Percentiles rank a stretch among this genome's conserved stretches.
phyloP scores from a whole-genome alignment of 192 early-diverging fungal genomes.

The Phlyctochytrium bullatum region DNA sequence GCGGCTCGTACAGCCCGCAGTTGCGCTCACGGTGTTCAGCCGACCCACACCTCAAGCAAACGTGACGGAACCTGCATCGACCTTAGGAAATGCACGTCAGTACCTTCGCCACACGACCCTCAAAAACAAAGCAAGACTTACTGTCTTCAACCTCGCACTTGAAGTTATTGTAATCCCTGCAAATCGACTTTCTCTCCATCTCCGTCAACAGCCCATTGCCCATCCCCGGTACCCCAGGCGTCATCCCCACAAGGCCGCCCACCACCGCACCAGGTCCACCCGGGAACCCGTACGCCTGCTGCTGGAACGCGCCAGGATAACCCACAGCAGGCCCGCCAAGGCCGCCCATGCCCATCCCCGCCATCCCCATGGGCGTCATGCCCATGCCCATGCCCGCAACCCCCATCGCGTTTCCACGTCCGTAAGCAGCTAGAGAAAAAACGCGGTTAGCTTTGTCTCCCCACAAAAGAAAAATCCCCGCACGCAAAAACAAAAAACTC shows the following conservation, averaged over 20 bases:
- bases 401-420: no score
- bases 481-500: no score
- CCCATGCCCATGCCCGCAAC: background rate
- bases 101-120: slow-evolving; percentile 12
- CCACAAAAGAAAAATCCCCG: no score
- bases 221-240: background rate
- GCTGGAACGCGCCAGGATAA: no score
- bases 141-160: slow-evolving; percentile 18
- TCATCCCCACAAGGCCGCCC: background rate
- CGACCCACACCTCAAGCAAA: slow-evolving; percentile 24
- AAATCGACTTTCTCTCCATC: slow-evolving; percentile 17
- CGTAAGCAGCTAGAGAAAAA: no score
- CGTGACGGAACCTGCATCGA: slow-evolving; percentile 28
- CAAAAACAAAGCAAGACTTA: slow-evolving; percentile 10
- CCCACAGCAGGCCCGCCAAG: no score
- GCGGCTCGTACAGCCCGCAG: slow-evolving; percentile 6
- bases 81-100: background rate
- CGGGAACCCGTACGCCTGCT: background rate
- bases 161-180: slow-evolving; percentile 32
- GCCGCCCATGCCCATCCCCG: no score
- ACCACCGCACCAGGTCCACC: background rate
- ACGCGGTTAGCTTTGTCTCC: no score
- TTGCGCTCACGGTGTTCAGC: slow-evolving; percentile 19
- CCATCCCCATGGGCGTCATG: no score
- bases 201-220: slow-evolving; percentile 13